A percentile compares a stretch with the other conserved stretches of the same genome.
phyloP scores from a whole-genome alignment of 768 basidiomycete genomes.

The Pisolithus orientalis region DNA sequence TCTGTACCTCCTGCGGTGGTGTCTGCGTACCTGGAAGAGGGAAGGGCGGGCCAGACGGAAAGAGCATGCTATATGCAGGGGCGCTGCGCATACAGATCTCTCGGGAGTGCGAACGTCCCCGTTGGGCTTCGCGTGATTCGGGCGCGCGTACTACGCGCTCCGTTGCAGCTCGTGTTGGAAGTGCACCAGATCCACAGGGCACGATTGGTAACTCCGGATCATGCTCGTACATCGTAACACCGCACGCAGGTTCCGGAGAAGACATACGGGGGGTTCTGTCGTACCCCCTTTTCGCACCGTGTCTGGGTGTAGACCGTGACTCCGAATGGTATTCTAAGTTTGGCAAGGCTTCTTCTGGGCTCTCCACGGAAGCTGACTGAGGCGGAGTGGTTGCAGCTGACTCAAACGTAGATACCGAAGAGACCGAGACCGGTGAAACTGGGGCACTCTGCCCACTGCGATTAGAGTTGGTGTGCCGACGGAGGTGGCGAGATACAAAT shows the following conservation, averaged over 20 bases:
- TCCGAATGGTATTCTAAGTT: slow-evolving; percentile 17
- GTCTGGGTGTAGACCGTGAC: slow-evolving; percentile 13
- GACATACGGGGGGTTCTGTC: slow-evolving; percentile 19
- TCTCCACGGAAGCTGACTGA: slow-evolving; percentile 11
- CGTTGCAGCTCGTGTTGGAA: slow-evolving; percentile 26
- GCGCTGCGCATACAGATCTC: slow-evolving; percentile 28
- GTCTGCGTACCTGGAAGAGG: slow-evolving; percentile 15
- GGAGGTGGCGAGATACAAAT: slow-evolving; percentile 27
- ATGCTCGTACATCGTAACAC: slow-evolving; percentile 17
- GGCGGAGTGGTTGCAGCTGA: slow-evolving; percentile 15
- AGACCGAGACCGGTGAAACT: slow-evolving; percentile 23
- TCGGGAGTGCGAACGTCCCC: slow-evolving; percentile 27
- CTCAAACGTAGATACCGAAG: slow-evolving; percentile 24
- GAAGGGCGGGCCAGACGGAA: slow-evolving; percentile 28
- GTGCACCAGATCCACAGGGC: slow-evolving; percentile 9
- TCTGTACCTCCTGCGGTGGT: slow-evolving; percentile 13
- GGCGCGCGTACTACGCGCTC: slow-evolving; percentile 26
- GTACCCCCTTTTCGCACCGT: slow-evolving; percentile 7
- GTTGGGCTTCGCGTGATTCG: slow-evolving; percentile 23
- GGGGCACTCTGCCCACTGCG: slow-evolving; percentile 28
- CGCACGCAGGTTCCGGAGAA: slow-evolving; percentile 15
- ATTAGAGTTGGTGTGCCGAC: slow-evolving; percentile 28
- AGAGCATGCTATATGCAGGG: slow-evolving; percentile 27
- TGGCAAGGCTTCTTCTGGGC: slow-evolving; percentile 13
- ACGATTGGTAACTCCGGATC: slow-evolving; percentile 22